Conservation (phyloP, 805 yeast species). For the Yarrowia hollandica region DNA sequence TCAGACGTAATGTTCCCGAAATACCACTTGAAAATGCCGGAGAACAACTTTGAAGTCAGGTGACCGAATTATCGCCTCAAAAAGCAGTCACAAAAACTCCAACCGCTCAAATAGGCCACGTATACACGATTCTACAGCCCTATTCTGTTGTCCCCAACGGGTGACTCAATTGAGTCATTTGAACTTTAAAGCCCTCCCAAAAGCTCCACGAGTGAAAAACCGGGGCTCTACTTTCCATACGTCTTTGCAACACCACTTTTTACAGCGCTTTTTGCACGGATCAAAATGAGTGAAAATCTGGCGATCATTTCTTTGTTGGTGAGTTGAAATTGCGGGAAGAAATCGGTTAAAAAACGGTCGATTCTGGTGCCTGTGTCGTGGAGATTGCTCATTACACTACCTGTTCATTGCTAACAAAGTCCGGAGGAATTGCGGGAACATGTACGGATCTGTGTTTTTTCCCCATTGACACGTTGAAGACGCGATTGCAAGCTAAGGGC, state of each 20-base stretch:
- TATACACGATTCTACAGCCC: not conserved
- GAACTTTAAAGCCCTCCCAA: not conserved
- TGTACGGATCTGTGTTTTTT: constrained; percentile 91
- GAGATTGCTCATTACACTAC: not conserved
- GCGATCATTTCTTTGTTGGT: constrained; percentile 31
- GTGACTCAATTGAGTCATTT: constrained; percentile 27
- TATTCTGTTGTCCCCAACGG: not conserved
- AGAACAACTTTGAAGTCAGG: too few relatives aligned
- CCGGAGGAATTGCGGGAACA: constrained; percentile 95
- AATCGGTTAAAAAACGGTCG: too few relatives aligned
- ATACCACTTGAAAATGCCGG: not conserved
- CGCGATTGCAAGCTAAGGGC: constrained; percentile 91
- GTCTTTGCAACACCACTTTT: constrained; percentile 3
- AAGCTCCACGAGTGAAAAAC: not conserved
- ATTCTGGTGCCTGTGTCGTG: too few relatives aligned
- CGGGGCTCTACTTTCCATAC: not conserved
- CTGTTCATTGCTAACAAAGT: constrained; percentile 25
- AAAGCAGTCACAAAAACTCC: not conserved
- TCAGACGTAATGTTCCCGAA: not conserved
- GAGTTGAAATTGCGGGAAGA: not conserved
- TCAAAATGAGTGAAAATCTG: constrained; percentile 30
- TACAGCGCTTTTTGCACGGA: not conserved
- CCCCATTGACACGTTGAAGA: constrained; percentile 94
- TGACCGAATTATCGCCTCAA: too few relatives aligned
- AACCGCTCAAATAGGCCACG: not conserved